phyloP scores from a whole-genome alignment of 2,329 filamentous ascomycete genomes.

The Apiospora aurea region DNA sequence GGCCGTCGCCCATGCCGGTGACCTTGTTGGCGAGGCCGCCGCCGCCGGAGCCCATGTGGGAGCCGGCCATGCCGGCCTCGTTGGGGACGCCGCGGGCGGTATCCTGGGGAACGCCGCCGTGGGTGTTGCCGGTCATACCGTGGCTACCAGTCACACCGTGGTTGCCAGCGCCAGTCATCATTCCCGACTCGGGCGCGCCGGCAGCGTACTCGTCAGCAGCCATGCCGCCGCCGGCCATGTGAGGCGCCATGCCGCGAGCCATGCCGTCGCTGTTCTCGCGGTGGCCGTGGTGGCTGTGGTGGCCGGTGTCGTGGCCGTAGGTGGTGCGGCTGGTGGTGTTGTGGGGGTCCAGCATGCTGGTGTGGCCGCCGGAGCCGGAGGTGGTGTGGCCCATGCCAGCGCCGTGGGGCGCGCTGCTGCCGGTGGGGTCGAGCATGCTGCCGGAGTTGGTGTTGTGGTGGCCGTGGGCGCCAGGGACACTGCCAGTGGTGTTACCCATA shows the following conservation, averaged over 20 bases:
- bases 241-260: not conserved
- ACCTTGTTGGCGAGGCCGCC: not conserved
- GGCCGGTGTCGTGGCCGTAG: conserved; percentile 10
- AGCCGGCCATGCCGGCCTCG: not conserved
- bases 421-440: not conserved
- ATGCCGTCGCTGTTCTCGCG: not conserved
- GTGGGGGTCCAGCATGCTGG: conserved; percentile 29
- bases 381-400: conserved; percentile 14
- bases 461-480: not conserved
- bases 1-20: conserved; percentile 22
- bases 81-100: not conserved
- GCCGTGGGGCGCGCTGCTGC: conserved; percentile 2
- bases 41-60: not conserved
- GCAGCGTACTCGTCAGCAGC: not conserved
- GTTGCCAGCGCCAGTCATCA: not conserved
- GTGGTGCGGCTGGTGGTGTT: conserved; percentile 7
- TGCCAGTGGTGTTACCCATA: not conserved
- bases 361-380: not conserved
- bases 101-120: not conserved
- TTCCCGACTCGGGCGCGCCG: not conserved
- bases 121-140: no score
- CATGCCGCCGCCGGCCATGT: not conserved
- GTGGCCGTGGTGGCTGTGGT: conserved; percentile 11
- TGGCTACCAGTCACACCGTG: not conserved
- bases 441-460: not conserved